phyloP scores from a whole-genome alignment of 139 green algal genomes.

The Microglena sp. region DNA sequence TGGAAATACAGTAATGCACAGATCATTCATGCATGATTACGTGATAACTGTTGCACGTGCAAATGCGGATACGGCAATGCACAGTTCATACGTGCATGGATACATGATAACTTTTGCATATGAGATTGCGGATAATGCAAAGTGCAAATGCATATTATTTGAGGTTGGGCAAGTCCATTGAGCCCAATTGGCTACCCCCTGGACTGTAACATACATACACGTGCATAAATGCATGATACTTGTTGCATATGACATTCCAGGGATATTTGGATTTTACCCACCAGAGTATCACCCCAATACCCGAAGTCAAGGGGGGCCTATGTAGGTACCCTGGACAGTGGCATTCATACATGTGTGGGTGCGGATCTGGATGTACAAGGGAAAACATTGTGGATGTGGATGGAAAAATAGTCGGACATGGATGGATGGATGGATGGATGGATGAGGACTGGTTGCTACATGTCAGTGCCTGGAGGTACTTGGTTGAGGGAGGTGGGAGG shows the following conservation, averaged over 20 bases:
- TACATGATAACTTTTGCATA: not conserved
- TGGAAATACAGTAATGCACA: not conserved
- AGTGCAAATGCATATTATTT: not conserved
- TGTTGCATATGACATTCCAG: not conserved
- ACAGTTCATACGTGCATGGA: not conserved
- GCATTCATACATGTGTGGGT: no score
- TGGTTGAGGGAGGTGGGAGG: not conserved
- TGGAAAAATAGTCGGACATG: no score
- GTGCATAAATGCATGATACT: not conserved
- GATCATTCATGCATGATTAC: not conserved
- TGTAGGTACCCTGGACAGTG: no score
- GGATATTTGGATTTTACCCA: not conserved
- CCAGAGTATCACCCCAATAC: not conserved
- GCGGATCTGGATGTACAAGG: no score
- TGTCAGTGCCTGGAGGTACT: not conserved
- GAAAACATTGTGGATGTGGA: no score
- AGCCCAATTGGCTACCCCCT: no score
- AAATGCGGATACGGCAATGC: not conserved
- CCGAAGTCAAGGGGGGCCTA: not conserved
- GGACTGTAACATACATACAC: no score
- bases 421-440: no score
- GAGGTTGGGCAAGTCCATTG: no score
- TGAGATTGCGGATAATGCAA: not conserved
- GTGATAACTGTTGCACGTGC: not conserved
- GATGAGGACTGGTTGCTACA: no score